These are phyloP conservation scores for Dothideomycetes sp. DNA, from an alignment of 2,329 filamentous ascomycete species.

Conservation along the genomic window DNA sequence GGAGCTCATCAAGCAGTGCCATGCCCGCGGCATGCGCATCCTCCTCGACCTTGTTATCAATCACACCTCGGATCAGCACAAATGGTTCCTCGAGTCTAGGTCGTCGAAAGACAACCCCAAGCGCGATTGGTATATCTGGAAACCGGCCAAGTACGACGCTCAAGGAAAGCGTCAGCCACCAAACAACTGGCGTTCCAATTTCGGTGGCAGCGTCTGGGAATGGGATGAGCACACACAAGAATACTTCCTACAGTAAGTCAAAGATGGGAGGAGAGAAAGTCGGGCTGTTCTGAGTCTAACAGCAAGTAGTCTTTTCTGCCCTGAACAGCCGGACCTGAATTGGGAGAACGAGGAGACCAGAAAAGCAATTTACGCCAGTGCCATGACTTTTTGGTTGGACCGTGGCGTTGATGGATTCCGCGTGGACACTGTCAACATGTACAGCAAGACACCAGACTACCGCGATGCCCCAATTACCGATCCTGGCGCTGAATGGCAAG, in stretches of 20 bases:
- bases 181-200: constrained; percentile 61
- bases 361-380: constrained; percentile 56
- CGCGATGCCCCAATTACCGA: constrained; percentile 15
- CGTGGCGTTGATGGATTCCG: constrained; percentile 47
- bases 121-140: constrained; percentile 48
- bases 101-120: constrained; percentile 39
- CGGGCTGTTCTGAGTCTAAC: no score
- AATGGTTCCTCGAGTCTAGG: constrained; percentile 47
- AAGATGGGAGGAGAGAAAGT: no score
- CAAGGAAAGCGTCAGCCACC: constrained; percentile 55
- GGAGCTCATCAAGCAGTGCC: constrained; percentile 46
- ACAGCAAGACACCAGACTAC: constrained; percentile 15
- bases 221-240: constrained; percentile 62
- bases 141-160: constrained; percentile 27
- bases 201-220: constrained; percentile 50
- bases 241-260: constrained; percentile 72
- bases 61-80: constrained; percentile 56
- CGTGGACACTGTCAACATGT: constrained; percentile 18
- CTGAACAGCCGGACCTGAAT: constrained; percentile 72
- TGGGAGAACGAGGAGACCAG: constrained; percentile 67
- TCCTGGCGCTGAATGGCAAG: constrained; percentile 9
- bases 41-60: constrained; percentile 71
- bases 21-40: constrained; percentile 54
- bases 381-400: constrained; percentile 56
- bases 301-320: constrained; percentile 64